A percentile compares a stretch with the other conserved stretches of the same genome.
phyloP scores from a whole-genome alignment of 768 basidiomycete species.

The Pholiota molesta region DNA sequence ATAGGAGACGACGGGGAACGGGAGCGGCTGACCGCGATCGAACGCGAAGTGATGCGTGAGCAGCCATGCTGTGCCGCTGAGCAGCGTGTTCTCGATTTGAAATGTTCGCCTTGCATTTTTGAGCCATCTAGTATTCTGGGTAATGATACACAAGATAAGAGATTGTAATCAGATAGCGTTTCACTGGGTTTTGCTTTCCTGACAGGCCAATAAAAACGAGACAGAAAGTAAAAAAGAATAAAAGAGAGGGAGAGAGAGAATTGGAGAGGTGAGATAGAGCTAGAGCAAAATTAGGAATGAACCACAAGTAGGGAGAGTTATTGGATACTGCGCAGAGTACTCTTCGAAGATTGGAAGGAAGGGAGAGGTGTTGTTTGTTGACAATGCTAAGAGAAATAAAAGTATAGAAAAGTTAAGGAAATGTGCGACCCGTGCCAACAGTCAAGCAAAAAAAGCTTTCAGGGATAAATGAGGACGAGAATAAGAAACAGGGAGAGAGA shows the following conservation, averaged over 20 bases:
- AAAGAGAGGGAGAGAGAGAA: background rate
- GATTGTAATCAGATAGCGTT: conserved; percentile 20
- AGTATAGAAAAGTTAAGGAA: conserved; percentile 2
- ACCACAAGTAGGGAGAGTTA: background rate
- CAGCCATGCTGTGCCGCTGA: background rate
- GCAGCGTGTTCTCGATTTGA: conserved; percentile 1
- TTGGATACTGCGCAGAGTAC: background rate
- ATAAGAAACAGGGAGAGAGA: conserved; percentile 13
- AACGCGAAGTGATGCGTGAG: background rate
- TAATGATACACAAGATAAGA: conserved; percentile 30
- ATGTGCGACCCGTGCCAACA: background rate
- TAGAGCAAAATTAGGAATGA: background rate
- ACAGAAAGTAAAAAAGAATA: background rate
- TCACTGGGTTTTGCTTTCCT: conserved; percentile 11
- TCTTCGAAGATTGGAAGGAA: conserved; percentile 5
- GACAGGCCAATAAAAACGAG: conserved; percentile 13
- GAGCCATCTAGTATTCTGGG: conserved; percentile 28
- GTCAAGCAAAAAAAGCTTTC: conserved; percentile 7
- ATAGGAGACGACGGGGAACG: background rate
- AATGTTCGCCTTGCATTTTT: conserved; percentile 9
- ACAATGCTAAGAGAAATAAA: conserved; percentile 9
- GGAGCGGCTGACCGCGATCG: background rate
- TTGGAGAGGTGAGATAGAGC: conserved; percentile 4
- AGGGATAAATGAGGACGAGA: conserved; percentile 1
- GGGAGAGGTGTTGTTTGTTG: conserved; percentile 8